Percentiles rank a stretch among this genome's conserved stretches.
These are phyloP conservation scores for Pseudogymnoascus sp. DNA, from an alignment of 2,329 filamentous ascomycete species.

Conservation along the genomic window DNA sequence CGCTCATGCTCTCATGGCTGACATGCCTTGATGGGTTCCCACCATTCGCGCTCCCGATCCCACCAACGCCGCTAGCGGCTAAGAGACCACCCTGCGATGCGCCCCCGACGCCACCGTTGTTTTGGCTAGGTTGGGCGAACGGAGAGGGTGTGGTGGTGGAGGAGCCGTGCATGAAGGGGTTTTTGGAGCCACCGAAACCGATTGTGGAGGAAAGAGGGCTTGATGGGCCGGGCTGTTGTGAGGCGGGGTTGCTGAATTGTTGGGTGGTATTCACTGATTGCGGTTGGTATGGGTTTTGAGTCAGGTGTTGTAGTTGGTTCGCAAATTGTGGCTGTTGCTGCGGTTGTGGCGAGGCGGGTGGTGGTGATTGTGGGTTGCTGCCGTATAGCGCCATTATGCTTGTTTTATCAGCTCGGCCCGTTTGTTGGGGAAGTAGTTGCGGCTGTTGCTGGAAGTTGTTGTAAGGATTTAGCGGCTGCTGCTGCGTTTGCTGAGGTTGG, in stretches of 20 bases:
- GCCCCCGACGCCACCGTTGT: not conserved
- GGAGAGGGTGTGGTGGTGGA: not conserved
- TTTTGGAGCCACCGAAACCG: conserved; percentile 20
- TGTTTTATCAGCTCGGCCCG: conserved; percentile 55
- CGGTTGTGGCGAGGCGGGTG: conserved; percentile 31
- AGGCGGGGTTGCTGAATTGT: not conserved
- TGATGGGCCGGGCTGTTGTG: conserved; percentile 23
- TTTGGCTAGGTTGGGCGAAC: not conserved
- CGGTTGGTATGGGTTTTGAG: conserved; percentile 23
- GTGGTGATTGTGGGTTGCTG: conserved; percentile 34
- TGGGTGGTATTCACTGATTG: not conserved
- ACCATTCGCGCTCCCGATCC: conserved; percentile 10
- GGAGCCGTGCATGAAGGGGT: conserved; percentile 23
- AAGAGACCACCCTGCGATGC: not conserved
- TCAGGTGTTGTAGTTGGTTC: conserved; percentile 23
- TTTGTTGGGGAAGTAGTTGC: conserved; percentile 34
- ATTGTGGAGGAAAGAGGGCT: conserved; percentile 9
- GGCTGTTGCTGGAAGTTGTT: conserved; percentile 23
- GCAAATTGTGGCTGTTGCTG: conserved; percentile 19
- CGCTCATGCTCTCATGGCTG: conserved; percentile 62
- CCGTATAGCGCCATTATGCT: conserved; percentile 67
- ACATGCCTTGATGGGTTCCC: conserved; percentile 33
- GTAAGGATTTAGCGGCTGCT: conserved; percentile 27
- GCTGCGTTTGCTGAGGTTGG: conserved; percentile 22
- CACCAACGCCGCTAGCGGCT: not conserved